Evolutionary conservation across 2,329 filamentous ascomycete species (phyloP).

Genomic region (Exutisphaerella laricina): DNA sequence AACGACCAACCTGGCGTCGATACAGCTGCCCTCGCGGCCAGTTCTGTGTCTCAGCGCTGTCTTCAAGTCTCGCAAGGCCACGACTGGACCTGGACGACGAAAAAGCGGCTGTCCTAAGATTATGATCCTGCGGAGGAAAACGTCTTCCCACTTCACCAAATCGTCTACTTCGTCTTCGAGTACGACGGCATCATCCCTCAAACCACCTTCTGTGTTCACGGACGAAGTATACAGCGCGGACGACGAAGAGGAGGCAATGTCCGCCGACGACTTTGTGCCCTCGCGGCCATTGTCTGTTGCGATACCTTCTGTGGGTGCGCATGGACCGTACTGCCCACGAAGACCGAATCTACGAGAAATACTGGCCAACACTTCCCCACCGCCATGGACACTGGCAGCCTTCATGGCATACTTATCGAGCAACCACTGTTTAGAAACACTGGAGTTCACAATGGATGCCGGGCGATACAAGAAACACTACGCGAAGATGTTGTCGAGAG

Average conservation of each 20-base stretch:
- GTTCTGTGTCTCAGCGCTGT: conserved; percentile 22
- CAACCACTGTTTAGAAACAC: conserved; percentile 92
- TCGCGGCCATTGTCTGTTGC: conserved; percentile 47
- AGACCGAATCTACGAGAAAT: conserved; percentile 80
- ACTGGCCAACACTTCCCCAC: conserved; percentile 74
- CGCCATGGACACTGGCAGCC: conserved; percentile 83
- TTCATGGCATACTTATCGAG: conserved; percentile 97
- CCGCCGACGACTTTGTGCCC: conserved; percentile 35
- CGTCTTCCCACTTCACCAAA: conserved; percentile 28
- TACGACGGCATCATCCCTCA: conserved; percentile 22
- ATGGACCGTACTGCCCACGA: conserved; percentile 50
- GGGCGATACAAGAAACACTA: conserved; percentile 72
- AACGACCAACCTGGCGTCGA: conserved; percentile 33
- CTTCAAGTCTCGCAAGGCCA: conserved; percentile 13
- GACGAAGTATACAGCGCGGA: conserved; percentile 38
- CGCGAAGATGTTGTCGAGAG: conserved; percentile 51
- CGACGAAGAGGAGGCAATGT: conserved; percentile 48
- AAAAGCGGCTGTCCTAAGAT: conserved; percentile 25
- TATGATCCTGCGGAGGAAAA: conserved; percentile 27
- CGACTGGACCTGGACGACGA: conserved; percentile 15
- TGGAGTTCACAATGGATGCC: conserved; percentile 95
- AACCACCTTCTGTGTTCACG: conserved; percentile 22
- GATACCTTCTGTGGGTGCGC: conserved; percentile 39
- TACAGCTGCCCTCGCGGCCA: conserved; percentile 30
- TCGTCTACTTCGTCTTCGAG: conserved; percentile 25